Evolutionary conservation across 176 grass and related monocot species (phyloP).

Genomic region (Eragrostis nindensis): DNA sequence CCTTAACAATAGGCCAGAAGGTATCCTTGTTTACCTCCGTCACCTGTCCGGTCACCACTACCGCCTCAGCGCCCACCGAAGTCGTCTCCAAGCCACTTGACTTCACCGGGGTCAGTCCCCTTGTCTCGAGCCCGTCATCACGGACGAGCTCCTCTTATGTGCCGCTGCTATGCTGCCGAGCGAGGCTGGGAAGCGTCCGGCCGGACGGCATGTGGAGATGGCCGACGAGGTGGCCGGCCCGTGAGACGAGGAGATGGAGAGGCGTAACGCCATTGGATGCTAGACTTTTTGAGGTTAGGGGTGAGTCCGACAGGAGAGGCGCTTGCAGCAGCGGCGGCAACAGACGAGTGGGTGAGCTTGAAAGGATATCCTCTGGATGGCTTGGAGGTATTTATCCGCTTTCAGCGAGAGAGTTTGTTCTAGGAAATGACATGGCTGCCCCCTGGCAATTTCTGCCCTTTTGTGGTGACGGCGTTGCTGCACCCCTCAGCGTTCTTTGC

Average conservation of each 20-base stretch:
- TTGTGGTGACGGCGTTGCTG: conserved; percentile 15
- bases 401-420: neutral
- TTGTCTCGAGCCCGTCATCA: conserved; percentile 30
- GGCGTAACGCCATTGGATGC: conserved; percentile 73
- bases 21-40: conserved; percentile 93
- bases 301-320: neutral
- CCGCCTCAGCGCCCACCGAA: conserved; percentile 37
- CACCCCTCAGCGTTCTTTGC: neutral
- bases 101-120: conserved; percentile 37
- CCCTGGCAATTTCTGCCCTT: conserved; percentile 19
- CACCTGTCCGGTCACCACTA: conserved; percentile 69
- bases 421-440: conserved; percentile 29
- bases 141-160: conserved; percentile 43
- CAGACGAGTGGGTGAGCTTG: conserved; percentile 49
- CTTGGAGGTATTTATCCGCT: conserved; percentile 39
- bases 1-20: conserved; percentile 91
- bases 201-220: conserved; percentile 56
- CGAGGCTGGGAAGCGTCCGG: conserved; percentile 44
- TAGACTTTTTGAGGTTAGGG: conserved; percentile 32
- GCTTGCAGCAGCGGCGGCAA: conserved; percentile 23
- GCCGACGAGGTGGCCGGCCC: conserved; percentile 45
- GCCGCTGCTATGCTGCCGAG: conserved; percentile 7
- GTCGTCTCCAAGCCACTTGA: conserved; percentile 69
- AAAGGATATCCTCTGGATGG: conserved; percentile 38
- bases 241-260: conserved; percentile 67